phyloP scores from a whole-genome alignment of 2,329 filamentous ascomycete species.

The Acarospora socialis region DNA sequence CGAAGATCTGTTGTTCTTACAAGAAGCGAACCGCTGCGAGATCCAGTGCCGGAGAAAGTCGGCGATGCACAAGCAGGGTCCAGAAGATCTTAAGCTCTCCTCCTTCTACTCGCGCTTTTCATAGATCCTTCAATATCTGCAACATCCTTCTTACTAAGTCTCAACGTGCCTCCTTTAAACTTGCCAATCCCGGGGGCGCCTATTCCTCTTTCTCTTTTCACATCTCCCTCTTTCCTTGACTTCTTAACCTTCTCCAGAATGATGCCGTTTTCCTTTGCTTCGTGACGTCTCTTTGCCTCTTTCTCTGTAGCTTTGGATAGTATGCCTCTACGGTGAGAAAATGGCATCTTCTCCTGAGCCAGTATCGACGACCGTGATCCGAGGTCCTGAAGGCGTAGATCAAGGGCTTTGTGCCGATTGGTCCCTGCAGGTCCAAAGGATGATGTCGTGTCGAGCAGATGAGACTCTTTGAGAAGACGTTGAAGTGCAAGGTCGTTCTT shows the following conservation, averaged over 20 bases:
- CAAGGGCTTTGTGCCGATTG: slow-evolving; percentile 65
- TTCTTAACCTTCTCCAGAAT: slow-evolving; percentile 53
- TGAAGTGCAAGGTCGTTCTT: slow-evolving; percentile 90
- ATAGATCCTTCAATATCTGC: slow-evolving; percentile 48
- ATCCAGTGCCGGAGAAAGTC: no score
- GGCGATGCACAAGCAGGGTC: no score
- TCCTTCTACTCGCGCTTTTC: slow-evolving; percentile 23
- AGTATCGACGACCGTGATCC: slow-evolving; percentile 65
- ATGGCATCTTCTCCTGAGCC: slow-evolving; percentile 75
- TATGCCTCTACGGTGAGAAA: slow-evolving; percentile 77
- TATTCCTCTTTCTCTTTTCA: slow-evolving; percentile 44
- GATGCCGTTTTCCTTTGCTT: slow-evolving; percentile 82
- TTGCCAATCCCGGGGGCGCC: slow-evolving; percentile 68
- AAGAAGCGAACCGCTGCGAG: no score
- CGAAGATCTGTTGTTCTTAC: no score
- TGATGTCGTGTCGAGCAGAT: slow-evolving; percentile 55
- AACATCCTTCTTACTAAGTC: slow-evolving; percentile 64
- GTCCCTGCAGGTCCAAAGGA: slow-evolving; percentile 48
- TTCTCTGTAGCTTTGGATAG: slow-evolving; percentile 46
- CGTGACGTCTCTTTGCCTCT: slow-evolving; percentile 57
- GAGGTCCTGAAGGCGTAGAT: slow-evolving; percentile 68
- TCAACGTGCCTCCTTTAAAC: slow-evolving; percentile 66
- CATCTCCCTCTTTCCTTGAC: slow-evolving; percentile 21
- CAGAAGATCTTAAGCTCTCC: no score
- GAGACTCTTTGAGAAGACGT: slow-evolving; percentile 78